phyloP scores from a whole-genome alignment of 164 flowering plant species.

The Berberis vulgaris region DNA sequence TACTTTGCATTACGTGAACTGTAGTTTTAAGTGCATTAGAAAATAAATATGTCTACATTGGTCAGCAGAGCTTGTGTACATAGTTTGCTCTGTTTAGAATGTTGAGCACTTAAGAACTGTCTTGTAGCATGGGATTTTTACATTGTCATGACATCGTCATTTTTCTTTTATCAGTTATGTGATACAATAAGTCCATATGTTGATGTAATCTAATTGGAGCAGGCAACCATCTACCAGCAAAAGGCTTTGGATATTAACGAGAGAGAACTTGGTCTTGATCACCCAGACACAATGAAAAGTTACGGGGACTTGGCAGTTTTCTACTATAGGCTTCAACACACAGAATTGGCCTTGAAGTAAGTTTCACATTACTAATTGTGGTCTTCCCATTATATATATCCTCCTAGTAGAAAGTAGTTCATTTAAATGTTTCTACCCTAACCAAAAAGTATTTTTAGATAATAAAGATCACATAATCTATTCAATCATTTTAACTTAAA shows the following conservation, averaged over 20 bases:
- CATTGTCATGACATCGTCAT: too few relatives aligned
- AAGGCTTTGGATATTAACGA: constrained; percentile 94
- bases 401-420: neutral
- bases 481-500: too few relatives aligned
- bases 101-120: too few relatives aligned
- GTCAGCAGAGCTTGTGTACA: too few relatives aligned
- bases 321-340: constrained; percentile 90
- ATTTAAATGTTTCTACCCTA: too few relatives aligned
- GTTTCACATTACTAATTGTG: constrained; percentile 10
- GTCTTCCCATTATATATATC: neutral
- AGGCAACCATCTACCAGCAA: constrained; percentile 96
- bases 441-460: too few relatives aligned
- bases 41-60: too few relatives aligned
- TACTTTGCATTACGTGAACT: too few relatives aligned
- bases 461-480: too few relatives aligned
- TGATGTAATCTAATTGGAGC: neutral
- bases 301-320: constrained; percentile 96
- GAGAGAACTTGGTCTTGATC: constrained; percentile 96
- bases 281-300: constrained; percentile 97
- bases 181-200: neutral
- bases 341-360: constrained; percentile 90
- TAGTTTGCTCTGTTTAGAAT: too few relatives aligned
- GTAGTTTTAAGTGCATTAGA: too few relatives aligned
- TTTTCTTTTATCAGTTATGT: neutral
- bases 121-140: too few relatives aligned